Evolutionary conservation across 441 rosid genomes (phyloP), one percentile per base, ranked within the genome.

Genomic region (Bocquillonia castaneifolia): DNA sequence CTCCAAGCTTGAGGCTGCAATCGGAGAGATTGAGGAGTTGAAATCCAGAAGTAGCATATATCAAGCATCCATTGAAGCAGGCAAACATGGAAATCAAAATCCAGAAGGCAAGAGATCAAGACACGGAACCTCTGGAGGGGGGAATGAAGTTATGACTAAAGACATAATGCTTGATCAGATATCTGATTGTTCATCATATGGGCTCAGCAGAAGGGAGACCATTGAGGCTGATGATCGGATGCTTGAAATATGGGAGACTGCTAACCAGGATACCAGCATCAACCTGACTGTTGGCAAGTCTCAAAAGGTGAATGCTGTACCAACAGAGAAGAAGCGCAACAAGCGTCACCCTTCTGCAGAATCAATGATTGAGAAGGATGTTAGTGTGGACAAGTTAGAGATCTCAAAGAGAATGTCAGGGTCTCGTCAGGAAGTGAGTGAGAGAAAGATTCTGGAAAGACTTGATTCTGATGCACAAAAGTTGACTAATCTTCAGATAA

Each of bases 161-260:
- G 99, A 95, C 77, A 95, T 92, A 63, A 76, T 95, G 77, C 96
- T 95, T 8, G 99, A 95, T 77, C 95, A 92, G 77, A 76, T 81
- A 34, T 95, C 98, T 6, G 99, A 86, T 74, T 85, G 87, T 71
- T 88, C 97, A 5, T 87, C 99, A 5, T 80, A 88, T 77, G 90
- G 96, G 56, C 77, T 78, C 67, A 85, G 89, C 76, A 83, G 82
- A 81, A 79, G 90, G 79, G 93, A 80, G 70, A 77, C 86, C 72
- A 42, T 68, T 17, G 88, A 81, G 73, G 65, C 74, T 51, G 88
- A 86, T 66, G 78, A 84, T 79, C 80, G 73, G 72, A 86, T 78
- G 81, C 92, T 84, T 18, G 84, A 86, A 78, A 70, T 87, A 76
- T 84, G 90, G 87, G 86, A 87, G 79, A 73, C 82, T 45, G 64